Conservation (phyloP, 768 basidiomycete genomes). For the Mycena epipterygia region DNA sequence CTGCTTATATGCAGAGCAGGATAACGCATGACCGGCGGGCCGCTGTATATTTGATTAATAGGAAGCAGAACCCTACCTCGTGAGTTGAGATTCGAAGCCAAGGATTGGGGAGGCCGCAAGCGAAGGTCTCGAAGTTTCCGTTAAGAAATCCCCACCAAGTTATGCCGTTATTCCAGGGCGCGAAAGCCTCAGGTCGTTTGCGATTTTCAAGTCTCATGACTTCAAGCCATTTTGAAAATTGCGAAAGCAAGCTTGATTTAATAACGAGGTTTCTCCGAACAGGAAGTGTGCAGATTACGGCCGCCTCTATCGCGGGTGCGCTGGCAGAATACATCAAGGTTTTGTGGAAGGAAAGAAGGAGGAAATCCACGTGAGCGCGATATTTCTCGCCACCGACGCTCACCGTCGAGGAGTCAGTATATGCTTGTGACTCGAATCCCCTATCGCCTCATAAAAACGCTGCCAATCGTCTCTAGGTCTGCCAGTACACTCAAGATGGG, state of each 20-base stretch:
- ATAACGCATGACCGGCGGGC: constrained; percentile 9
- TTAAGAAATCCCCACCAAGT: no score
- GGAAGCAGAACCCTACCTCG: constrained; percentile 1
- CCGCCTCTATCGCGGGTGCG: no score
- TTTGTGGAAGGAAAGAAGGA: no score
- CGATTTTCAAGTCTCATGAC: not conserved
- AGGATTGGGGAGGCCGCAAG: no score
- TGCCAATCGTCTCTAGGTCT: not conserved
- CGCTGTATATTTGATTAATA: constrained; percentile 3
- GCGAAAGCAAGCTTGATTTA: not conserved
- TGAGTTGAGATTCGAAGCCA: not conserved
- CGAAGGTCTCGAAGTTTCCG: no score
- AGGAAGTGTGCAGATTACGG: not conserved
- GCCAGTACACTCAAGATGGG: constrained; percentile 21
- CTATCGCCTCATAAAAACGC: constrained; percentile 12
- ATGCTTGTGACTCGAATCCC: constrained; percentile 11
- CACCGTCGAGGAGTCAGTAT: not conserved
- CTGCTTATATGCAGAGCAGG: not conserved
- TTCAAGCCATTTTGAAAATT: not conserved
- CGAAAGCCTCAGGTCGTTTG: not conserved
- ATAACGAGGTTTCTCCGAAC: constrained; percentile 5
- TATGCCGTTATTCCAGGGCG: no score
- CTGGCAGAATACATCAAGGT: no score
- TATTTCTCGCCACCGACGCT: not conserved
- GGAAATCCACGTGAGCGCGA: not conserved